These are phyloP conservation scores for Tylopilus vinaceipallidus DNA, from an alignment of 768 basidiomycete species.

Conservation along the genomic window DNA sequence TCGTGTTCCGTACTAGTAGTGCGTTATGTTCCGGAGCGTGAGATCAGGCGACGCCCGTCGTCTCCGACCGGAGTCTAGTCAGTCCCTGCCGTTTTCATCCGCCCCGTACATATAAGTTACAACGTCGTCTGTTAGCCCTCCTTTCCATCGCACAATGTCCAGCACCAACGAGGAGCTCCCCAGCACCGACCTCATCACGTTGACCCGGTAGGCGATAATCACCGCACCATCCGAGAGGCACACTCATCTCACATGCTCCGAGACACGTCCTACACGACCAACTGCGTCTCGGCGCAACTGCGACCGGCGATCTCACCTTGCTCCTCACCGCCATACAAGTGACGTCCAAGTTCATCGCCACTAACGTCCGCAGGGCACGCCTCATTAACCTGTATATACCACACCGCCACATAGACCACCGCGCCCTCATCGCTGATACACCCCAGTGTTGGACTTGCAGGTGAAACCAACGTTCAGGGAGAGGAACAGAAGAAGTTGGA, in stretches of 20 bases:
- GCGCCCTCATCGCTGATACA: neutral
- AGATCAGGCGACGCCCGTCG: conserved; percentile 8
- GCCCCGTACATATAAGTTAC: conserved; percentile 11
- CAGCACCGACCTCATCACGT: conserved; percentile 85
- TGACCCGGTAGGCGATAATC: conserved; percentile 67
- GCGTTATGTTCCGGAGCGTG: conserved; percentile 27
- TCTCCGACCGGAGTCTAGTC: conserved; percentile 8
- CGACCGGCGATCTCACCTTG: conserved; percentile 92
- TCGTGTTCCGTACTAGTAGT: conserved; percentile 2
- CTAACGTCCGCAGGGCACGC: conserved; percentile 94
- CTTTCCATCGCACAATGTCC: conserved; percentile 25
- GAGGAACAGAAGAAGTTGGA: conserved; percentile 99
- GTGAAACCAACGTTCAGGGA: conserved; percentile 94
- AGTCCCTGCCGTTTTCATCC: conserved; percentile 21
- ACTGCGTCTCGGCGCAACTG: conserved; percentile 72
- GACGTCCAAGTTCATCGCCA: conserved; percentile 96
- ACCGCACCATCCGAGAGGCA: neutral
- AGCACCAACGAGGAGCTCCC: conserved; percentile 55
- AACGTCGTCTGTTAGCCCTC: neutral
- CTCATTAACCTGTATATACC: conserved; percentile 89
- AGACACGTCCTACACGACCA: conserved; percentile 91
- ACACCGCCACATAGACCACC: neutral
- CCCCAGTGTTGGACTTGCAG: conserved; percentile 89
- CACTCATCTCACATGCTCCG: conserved; percentile 6
- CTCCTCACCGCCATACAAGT: conserved; percentile 95